Evolutionary conservation across 78 protist genomes (phyloP).

Genomic region (Dictyostelium discoideum): dicty_2.7 NC_007090.3:1344001-1344500

Average conservation of each 20-base stretch:
- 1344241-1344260: slow-evolving; percentile 86
- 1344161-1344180: too few relatives aligned
- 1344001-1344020: slow-evolving; percentile 82
- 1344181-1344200: slow-evolving; percentile 34
- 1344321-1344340: slow-evolving; percentile 70
- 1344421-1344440: too few relatives aligned
- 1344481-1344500: too few relatives aligned
- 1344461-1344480: too few relatives aligned
- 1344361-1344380: slow-evolving; percentile 81
- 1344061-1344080: not conserved
- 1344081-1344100: too few relatives aligned
- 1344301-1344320: slow-evolving; percentile 57
- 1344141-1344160: too few relatives aligned
- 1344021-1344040: slow-evolving; percentile 63
- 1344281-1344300: slow-evolving; percentile 48
- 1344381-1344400: slow-evolving; percentile 23
- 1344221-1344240: slow-evolving; percentile 86
- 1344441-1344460: too few relatives aligned
- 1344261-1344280: slow-evolving; percentile 89
- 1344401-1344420: not conserved
- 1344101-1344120: too few relatives aligned
- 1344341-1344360: not conserved
- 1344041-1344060: slow-evolving; percentile 90
- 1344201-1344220: slow-evolving; percentile 71
- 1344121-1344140: too few relatives aligned